Conservation (phyloP, 179 eudicot genomes). For the Nepenthes alata region DNA sequence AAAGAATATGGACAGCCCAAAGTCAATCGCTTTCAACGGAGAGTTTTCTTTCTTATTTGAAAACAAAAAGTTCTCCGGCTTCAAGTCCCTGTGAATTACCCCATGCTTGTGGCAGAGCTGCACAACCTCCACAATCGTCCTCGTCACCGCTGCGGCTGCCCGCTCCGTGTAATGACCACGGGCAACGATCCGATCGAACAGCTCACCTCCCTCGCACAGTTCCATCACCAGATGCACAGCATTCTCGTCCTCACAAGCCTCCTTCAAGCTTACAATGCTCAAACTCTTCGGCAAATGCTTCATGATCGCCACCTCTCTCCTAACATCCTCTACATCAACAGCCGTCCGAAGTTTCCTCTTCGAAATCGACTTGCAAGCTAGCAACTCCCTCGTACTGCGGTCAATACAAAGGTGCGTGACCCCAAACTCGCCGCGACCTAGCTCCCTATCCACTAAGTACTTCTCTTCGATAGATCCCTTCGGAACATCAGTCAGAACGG, state of each 20-base stretch:
- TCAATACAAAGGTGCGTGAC: conserved; percentile 69
- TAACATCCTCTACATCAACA: conserved; percentile 76
- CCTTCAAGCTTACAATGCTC: conserved; percentile 65
- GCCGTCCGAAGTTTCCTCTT: conserved; percentile 76
- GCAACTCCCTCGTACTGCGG: conserved; percentile 31
- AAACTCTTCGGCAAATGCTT: conserved; percentile 54
- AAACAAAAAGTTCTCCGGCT: conserved; percentile 86
- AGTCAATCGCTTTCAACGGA: conserved; percentile 84
- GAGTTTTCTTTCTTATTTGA: conserved; percentile 93
- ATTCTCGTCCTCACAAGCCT: conserved; percentile 86
- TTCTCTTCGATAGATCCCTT: conserved; percentile 56
- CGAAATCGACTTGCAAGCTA: conserved; percentile 90
- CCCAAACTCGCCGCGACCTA: conserved; percentile 74
- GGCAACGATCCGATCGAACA: conserved; percentile 86
- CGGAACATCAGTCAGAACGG: conserved; percentile 35
- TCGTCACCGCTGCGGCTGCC: conserved; percentile 58
- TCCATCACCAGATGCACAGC: conserved; percentile 96
- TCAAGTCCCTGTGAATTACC: conserved; percentile 80
- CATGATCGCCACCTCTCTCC: conserved; percentile 83
- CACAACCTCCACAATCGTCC: conserved; percentile 84
- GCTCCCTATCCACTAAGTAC: conserved; percentile 52
- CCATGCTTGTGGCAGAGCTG: conserved; percentile 80
- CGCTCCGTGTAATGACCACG: conserved; percentile 92
- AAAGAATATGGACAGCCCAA: conserved; percentile 78
- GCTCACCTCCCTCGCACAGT: conserved; percentile 85